Conservation (phyloP, 108 stramenopile species). For the Thalassiosira profunda region DNA sequence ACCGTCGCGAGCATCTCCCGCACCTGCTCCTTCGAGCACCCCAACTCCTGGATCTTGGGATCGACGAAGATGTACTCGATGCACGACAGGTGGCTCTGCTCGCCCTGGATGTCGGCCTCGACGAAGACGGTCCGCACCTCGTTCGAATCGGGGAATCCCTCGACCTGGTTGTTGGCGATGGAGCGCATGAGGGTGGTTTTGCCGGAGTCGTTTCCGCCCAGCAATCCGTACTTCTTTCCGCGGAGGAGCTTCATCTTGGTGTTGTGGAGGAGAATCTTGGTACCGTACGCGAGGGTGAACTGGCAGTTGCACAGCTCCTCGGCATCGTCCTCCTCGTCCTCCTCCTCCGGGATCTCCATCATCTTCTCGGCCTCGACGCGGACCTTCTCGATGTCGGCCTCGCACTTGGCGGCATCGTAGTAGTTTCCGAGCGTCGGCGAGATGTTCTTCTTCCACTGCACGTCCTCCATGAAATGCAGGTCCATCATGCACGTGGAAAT, state of each 20-base stretch:
- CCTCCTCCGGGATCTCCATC: slow-evolving; percentile 90
- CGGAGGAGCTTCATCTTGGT: slow-evolving; percentile 98
- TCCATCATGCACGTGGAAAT: slow-evolving; percentile 94
- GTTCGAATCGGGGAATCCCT: slow-evolving; percentile 98
- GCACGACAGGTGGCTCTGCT: slow-evolving; percentile 97
- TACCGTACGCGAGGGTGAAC: slow-evolving; percentile 99
- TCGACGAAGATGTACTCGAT: slow-evolving; percentile 96
- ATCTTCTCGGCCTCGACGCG: slow-evolving; percentile 88
- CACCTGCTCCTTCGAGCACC: slow-evolving; percentile 84
- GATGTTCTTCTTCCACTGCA: slow-evolving; percentile 92
- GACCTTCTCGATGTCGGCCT: slow-evolving; percentile 80
- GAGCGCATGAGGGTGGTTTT: slow-evolving; percentile 99
- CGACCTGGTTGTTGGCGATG: slow-evolving; percentile 99
- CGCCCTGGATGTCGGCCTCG: slow-evolving; percentile 99
- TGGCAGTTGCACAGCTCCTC: slow-evolving; percentile 99
- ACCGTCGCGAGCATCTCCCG: slow-evolving; percentile 93
- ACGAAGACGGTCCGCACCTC: slow-evolving; percentile 99
- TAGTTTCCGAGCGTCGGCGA: slow-evolving; percentile 54
- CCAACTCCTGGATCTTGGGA: slow-evolving; percentile 85
- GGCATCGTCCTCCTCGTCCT: slow-evolving; percentile 97
- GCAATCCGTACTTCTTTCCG: slow-evolving; percentile 97
- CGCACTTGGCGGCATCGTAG: slow-evolving; percentile 67
- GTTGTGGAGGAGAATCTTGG: slow-evolving; percentile 99
- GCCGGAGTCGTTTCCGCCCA: slow-evolving; percentile 98
- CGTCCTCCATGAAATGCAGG: slow-evolving; percentile 89